Evolutionary conservation across 108 stramenopile genomes (phyloP).

Genomic region (Nitzschia inconspicua): DNA sequence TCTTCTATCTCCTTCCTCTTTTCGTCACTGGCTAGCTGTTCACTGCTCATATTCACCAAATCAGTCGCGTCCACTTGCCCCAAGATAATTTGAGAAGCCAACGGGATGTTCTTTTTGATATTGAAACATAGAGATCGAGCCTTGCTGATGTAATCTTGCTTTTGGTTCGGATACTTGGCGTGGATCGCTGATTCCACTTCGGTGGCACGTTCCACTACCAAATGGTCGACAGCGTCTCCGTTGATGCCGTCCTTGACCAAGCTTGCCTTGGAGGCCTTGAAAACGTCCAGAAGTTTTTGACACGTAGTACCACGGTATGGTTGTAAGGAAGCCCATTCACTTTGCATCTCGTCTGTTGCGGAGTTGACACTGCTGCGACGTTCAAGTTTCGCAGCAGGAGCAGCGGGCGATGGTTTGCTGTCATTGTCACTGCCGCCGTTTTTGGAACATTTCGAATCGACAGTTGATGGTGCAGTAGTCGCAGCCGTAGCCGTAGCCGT

Average conservation of each 20-base stretch:
- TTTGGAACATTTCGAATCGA: conserved; percentile 4
- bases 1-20: conserved; percentile 56
- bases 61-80: conserved; percentile 49
- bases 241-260: conserved; percentile 67
- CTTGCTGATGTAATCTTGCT: conserved; percentile 66
- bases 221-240: conserved; percentile 56
- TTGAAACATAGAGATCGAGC: conserved; percentile 79
- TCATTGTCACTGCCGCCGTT: conserved; percentile 11
- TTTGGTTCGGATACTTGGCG: conserved; percentile 32
- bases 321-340: conserved; percentile 67
- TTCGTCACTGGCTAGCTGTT: conserved; percentile 72
- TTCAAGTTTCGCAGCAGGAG: conserved; percentile 21
- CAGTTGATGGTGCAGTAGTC: conserved; percentile 14
- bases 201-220: conserved; percentile 57
- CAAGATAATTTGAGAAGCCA: conserved; percentile 60
- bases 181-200: conserved; percentile 73
- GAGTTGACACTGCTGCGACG: conserved; percentile 14
- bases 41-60: conserved; percentile 62
- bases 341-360: conserved; percentile 18
- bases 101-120: conserved; percentile 73
- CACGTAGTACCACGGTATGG: conserved; percentile 63
- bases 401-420: conserved; percentile 12
- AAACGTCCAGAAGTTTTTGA: conserved; percentile 62
- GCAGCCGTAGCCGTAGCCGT: neutral
- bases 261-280: conserved; percentile 38